phyloP scores from a whole-genome alignment of 345 rosid species.

The Reutealis trisperma region DNA sequence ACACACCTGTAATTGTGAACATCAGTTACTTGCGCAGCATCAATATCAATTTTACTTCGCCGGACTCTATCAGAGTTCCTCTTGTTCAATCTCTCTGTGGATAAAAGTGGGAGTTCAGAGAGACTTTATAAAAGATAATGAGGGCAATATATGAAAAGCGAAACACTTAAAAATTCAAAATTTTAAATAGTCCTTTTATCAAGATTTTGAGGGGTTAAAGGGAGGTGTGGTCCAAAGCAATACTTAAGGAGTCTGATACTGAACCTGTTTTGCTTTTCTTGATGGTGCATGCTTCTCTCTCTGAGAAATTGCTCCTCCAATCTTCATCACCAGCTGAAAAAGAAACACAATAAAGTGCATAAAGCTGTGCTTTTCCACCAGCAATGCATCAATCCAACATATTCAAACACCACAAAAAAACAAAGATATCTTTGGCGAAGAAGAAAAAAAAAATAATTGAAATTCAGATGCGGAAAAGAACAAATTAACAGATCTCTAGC shows the following conservation, averaged over 20 bases:
- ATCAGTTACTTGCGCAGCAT: constrained; percentile 61
- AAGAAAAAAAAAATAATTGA: constrained; percentile 11
- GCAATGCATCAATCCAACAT: constrained; percentile 36
- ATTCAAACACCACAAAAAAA: constrained; percentile 38
- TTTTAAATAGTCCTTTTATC: constrained; percentile 14
- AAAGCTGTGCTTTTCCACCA: constrained; percentile 58
- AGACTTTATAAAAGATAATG: not conserved
- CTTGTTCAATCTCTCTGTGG: constrained; percentile 53
- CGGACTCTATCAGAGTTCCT: constrained; percentile 53
- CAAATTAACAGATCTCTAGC: constrained; percentile 44
- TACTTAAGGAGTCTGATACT: constrained; percentile 28
- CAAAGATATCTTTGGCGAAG: constrained; percentile 17
- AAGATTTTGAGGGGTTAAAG: constrained; percentile 10
- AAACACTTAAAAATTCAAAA: constrained; percentile 4
- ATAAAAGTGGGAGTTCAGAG: constrained; percentile 19
- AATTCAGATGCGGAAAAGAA: constrained; percentile 36
- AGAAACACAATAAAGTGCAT: constrained; percentile 44
- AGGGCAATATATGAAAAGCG: constrained; percentile 10
- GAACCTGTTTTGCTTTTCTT: constrained; percentile 86
- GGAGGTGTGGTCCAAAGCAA: constrained; percentile 42
- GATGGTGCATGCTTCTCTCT: constrained; percentile 82
- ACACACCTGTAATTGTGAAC: constrained; percentile 62
- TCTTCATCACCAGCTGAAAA: constrained; percentile 82
- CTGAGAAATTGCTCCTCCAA: constrained; percentile 66
- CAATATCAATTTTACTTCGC: constrained; percentile 60